A percentile compares a stretch with the other conserved stretches of the same genome.
Conservation (phyloP, 805 yeast species). For the Hanseniaspora taiwanica region DNA sequence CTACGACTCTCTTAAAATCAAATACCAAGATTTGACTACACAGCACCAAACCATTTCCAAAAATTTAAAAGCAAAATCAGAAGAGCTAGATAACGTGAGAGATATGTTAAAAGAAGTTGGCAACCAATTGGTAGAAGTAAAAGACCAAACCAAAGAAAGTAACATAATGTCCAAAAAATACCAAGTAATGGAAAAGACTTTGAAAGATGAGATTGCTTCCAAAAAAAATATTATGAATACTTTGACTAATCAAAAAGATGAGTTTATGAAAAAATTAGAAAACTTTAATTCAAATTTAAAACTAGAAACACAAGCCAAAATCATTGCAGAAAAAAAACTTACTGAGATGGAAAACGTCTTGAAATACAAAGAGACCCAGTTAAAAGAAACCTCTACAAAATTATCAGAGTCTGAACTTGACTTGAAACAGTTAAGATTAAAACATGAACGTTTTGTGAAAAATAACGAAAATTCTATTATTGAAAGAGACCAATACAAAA, state of each 20-base stretch:
- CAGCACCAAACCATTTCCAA: slow-evolving; percentile 13
- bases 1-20: slow-evolving; percentile 4
- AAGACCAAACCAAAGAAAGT: slow-evolving; percentile 38
- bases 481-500: slow-evolving; percentile 25
- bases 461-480: slow-evolving; percentile 8
- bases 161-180: slow-evolving; percentile 9
- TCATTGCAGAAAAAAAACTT: slow-evolving; percentile 15
- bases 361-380: slow-evolving; percentile 27
- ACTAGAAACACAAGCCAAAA: slow-evolving; percentile 9
- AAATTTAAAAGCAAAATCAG: slow-evolving; percentile 30
- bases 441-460: slow-evolving; percentile 16
- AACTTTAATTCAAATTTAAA: slow-evolving; percentile 22
- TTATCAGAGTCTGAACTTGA: slow-evolving; percentile 18
- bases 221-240: slow-evolving; percentile 9
- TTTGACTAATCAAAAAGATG: slow-evolving; percentile 9
- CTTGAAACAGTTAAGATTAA: slow-evolving; percentile 19
- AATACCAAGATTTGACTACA: slow-evolving; percentile 11
- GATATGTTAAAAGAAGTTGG: slow-evolving; percentile 74
- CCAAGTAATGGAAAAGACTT: slow-evolving; percentile 7
- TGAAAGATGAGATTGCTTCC: slow-evolving; percentile 6
- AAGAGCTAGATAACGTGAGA: slow-evolving; percentile 55
- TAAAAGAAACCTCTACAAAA: slow-evolving; percentile 24
- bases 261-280: slow-evolving; percentile 16
- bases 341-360: slow-evolving; percentile 27
- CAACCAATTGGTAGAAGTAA: slow-evolving; percentile 60